A percentile compares a stretch with the other conserved stretches of the same genome.
Conservation (phyloP, 2,329 filamentous ascomycete genomes). For the Knufia petricola region DNA sequence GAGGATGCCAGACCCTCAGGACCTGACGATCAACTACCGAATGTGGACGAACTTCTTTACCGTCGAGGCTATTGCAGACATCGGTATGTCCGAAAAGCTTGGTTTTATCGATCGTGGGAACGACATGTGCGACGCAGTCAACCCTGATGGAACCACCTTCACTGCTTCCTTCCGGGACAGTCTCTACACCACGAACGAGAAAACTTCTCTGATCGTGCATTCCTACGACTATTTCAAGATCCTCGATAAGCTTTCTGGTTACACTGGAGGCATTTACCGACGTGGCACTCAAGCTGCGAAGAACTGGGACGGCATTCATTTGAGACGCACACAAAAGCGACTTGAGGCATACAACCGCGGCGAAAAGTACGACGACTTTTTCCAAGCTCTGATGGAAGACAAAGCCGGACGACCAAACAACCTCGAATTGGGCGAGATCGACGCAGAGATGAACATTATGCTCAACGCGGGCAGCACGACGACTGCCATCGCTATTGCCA, state of each 20-base stretch:
- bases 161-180: constrained; percentile 37
- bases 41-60: constrained; percentile 48
- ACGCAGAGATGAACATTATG: constrained; percentile 22
- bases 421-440: constrained; percentile 30
- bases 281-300: constrained; percentile 6
- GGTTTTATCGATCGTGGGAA: constrained; percentile 43
- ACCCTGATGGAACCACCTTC: constrained; percentile 31
- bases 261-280: constrained; percentile 13
- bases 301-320: constrained; percentile 39
- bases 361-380: constrained; percentile 49
- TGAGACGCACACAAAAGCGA: constrained; percentile 35
- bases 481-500: constrained; percentile 17
- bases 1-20: constrained; percentile 17
- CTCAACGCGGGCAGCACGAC: constrained; percentile 19
- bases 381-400: constrained; percentile 42
- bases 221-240: constrained; percentile 4
- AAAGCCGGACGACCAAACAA: constrained; percentile 31
- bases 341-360: constrained; percentile 38
- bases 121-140: constrained; percentile 36
- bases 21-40: constrained; percentile 43
- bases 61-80: constrained; percentile 48
- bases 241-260: constrained; percentile 9
- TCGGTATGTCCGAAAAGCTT: constrained; percentile 37
- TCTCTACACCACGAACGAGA: constrained; percentile 4
- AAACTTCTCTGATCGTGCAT: constrained; percentile 4